Evolutionary conservation across 2,329 filamentous ascomycete genomes (phyloP).

Genomic region (Aspergillus aculeatinus): DNA sequence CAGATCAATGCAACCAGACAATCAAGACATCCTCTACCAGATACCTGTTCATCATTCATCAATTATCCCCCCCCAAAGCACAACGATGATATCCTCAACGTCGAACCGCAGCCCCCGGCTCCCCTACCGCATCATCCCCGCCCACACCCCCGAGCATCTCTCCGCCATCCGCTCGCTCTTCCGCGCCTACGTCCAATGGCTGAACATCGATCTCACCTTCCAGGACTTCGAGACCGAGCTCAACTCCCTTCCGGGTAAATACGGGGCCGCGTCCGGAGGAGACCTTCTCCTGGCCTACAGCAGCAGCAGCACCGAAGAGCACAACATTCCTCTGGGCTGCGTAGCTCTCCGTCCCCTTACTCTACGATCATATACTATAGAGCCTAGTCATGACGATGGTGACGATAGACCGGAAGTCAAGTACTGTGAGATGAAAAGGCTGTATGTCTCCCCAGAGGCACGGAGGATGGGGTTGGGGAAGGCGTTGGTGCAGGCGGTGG

Average conservation of each 20-base stretch:
- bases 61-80: not conserved
- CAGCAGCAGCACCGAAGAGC: not conserved
- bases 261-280: constrained; percentile 45
- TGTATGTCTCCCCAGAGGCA: constrained; percentile 52
- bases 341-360: constrained; percentile 46
- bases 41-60: too few relatives aligned
- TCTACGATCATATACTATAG: not conserved
- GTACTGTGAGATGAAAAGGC: constrained; percentile 58
- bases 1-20: not conserved
- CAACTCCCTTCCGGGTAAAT: constrained; percentile 54
- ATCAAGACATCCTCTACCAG: too few relatives aligned
- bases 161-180: constrained; percentile 45
- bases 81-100: not conserved
- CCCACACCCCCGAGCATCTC: constrained; percentile 45
- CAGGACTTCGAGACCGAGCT: constrained; percentile 58
- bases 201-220: constrained; percentile 57
- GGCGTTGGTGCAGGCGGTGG: constrained; percentile 46
- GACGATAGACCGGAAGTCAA: not conserved
- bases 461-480: constrained; percentile 53
- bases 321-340: constrained; percentile 45
- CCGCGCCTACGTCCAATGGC: constrained; percentile 42
- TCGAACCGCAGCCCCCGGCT: not conserved
- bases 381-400: not conserved
- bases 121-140: constrained; percentile 34
- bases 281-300: constrained; percentile 50